phyloP scores from a whole-genome alignment of 2,329 filamentous ascomycete species.

The Eutypa lata region DNA sequence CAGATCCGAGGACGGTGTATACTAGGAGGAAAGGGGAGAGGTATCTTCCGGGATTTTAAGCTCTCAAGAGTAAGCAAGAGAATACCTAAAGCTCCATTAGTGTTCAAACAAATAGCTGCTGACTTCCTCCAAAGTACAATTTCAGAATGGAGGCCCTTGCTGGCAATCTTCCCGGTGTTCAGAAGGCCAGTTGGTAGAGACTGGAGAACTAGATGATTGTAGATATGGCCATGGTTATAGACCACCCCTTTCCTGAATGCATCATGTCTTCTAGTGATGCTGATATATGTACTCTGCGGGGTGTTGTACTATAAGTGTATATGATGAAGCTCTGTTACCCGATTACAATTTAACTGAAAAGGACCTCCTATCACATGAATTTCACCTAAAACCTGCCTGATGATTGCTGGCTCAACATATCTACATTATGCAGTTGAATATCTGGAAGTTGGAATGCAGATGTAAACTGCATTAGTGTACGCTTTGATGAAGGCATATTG shows the following conservation, averaged over 20 bases:
- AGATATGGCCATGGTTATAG: background rate
- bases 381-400: too few species aligned
- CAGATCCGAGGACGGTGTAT: constrained; percentile 95
- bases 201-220: background rate
- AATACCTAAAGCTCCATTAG: background rate
- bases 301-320: constrained; percentile 12
- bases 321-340: background rate
- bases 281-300: constrained; percentile 1
- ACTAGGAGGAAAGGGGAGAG: constrained; percentile 82
- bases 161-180: constrained; percentile 85
- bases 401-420: too few species aligned
- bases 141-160: constrained; percentile 87
- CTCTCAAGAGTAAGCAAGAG: constrained; percentile 84
- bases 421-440: too few species aligned
- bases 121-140: constrained; percentile 64
- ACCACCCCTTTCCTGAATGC: background rate
- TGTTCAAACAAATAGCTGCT: constrained; percentile 13
- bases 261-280: background rate
- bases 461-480: too few species aligned
- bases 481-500: too few species aligned
- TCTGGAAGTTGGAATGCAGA: too few species aligned
- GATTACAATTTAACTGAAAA: too few species aligned
- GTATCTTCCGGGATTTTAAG: constrained; percentile 91
- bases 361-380: too few species aligned
- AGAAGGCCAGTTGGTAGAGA: constrained; percentile 90